Conservation (phyloP, 805 yeast species). For the Myxozyma geophila region DNA sequence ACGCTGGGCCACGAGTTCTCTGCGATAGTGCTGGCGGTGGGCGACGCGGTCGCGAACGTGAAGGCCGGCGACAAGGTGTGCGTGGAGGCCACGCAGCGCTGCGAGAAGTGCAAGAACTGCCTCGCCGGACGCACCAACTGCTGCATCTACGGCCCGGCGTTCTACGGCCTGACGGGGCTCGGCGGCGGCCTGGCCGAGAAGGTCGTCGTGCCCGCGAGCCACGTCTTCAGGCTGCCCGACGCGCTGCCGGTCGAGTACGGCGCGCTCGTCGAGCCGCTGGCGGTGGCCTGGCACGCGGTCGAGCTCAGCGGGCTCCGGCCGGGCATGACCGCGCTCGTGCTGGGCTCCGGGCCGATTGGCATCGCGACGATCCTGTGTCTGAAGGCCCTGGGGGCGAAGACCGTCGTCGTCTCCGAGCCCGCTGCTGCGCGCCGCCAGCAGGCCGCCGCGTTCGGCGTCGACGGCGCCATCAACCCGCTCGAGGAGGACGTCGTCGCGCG, state of each 20-base stretch:
- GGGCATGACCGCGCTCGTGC: slow-evolving; percentile 55
- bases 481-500: slow-evolving; percentile 48
- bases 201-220: slow-evolving; percentile 51
- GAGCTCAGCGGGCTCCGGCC: slow-evolving; percentile 47
- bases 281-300: slow-evolving; percentile 66
- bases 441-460: slow-evolving; percentile 47
- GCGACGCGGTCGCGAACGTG: slow-evolving; percentile 51
- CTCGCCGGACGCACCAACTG: slow-evolving; percentile 56
- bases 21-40: slow-evolving; percentile 54
- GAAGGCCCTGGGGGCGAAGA: slow-evolving; percentile 51
- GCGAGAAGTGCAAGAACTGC: slow-evolving; percentile 58
- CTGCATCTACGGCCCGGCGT: slow-evolving; percentile 52
- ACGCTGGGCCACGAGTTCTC: slow-evolving; percentile 62
- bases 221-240: slow-evolving; percentile 51
- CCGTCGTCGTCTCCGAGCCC: slow-evolving; percentile 58
- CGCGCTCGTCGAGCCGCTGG: slow-evolving; percentile 61
- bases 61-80: slow-evolving; percentile 63
- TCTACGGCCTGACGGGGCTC: slow-evolving; percentile 60
- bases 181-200: slow-evolving; percentile 62
- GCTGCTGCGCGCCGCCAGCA: slow-evolving; percentile 51
- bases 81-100: slow-evolving; percentile 65
- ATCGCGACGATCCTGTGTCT: slow-evolving; percentile 56
- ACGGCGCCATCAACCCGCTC: slow-evolving; percentile 55
- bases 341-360: slow-evolving; percentile 64
- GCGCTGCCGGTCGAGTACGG: slow-evolving; percentile 51